phyloP scores from a whole-genome alignment of 345 rosid genomes.

The Boechera divaricarpa region DNA sequence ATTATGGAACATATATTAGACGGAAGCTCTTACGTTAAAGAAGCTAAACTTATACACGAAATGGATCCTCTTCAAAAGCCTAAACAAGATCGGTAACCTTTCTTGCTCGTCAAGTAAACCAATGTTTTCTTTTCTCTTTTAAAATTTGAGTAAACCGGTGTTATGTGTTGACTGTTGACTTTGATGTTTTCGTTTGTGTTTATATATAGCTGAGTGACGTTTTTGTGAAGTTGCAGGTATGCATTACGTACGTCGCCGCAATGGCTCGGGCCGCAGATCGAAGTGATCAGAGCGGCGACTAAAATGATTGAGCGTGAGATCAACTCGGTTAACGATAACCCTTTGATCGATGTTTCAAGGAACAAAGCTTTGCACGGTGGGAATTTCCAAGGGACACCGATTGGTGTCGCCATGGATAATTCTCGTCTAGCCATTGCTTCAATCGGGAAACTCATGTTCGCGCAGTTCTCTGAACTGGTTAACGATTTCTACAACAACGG shows the following conservation, averaged over 20 bases:
- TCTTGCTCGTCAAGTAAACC: constrained; percentile 23
- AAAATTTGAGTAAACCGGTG: not conserved
- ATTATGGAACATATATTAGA: constrained; percentile 66
- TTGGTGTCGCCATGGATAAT: constrained; percentile 80
- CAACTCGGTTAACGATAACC: constrained; percentile 75
- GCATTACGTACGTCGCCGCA: constrained; percentile 66
- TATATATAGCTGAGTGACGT: not conserved
- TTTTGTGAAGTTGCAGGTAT: constrained; percentile 32
- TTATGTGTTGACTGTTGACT: not conserved
- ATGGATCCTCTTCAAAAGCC: constrained; percentile 65
- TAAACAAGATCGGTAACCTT: constrained; percentile 53
- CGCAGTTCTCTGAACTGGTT: constrained; percentile 69
- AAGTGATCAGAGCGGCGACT: constrained; percentile 61
- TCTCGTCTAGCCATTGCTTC: constrained; percentile 69
- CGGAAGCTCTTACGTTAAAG: constrained; percentile 63
- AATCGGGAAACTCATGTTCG: constrained; percentile 69
- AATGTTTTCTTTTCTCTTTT: too few species aligned
- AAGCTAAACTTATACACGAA: constrained; percentile 55
- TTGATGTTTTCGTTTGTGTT: not conserved
- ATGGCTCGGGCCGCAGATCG: constrained; percentile 69
- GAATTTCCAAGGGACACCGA: constrained; percentile 74
- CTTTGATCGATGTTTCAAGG: constrained; percentile 70
- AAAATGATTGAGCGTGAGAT: constrained; percentile 69
- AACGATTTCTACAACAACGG: constrained; percentile 87
- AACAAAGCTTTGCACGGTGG: constrained; percentile 78